Conservation (phyloP, 768 basidiomycete species). For the Leccinum incarnatum region DNA sequence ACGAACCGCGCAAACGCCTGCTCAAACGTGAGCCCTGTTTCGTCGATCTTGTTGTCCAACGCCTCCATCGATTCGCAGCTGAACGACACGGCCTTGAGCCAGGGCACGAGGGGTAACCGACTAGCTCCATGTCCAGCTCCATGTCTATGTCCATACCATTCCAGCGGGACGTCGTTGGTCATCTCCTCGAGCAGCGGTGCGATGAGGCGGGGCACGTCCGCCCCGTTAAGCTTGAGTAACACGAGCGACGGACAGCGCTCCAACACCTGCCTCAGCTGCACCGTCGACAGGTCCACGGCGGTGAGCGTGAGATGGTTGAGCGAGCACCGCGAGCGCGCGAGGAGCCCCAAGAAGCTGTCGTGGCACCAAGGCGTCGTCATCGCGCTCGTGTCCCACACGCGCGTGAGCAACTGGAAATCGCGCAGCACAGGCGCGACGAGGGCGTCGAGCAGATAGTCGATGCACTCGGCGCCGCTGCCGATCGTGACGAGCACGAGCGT, state of each 20-base stretch:
- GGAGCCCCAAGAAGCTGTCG: slow-evolving; percentile 26
- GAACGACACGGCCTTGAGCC: slow-evolving; percentile 30
- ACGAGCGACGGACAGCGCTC: slow-evolving; percentile 31
- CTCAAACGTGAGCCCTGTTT: slow-evolving; percentile 27
- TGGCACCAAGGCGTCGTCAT: slow-evolving; percentile 31
- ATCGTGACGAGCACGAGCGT: slow-evolving; percentile 33
- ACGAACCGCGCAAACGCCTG: slow-evolving; percentile 24
- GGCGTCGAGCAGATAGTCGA: slow-evolving; percentile 25
- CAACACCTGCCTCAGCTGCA: slow-evolving; percentile 23
- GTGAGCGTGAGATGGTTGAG: slow-evolving; percentile 32
- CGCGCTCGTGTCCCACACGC: slow-evolving; percentile 31
- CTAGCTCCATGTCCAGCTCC: neutral
- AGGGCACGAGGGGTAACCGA: slow-evolving; percentile 23
- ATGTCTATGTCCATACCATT: slow-evolving; percentile 5
- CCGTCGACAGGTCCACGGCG: slow-evolving; percentile 22
- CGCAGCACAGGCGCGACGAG: slow-evolving; percentile 23
- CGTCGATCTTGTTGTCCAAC: slow-evolving; percentile 21
- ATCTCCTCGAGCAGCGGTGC: slow-evolving; percentile 27
- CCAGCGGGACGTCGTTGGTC: slow-evolving; percentile 16
- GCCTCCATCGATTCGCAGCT: slow-evolving; percentile 29
- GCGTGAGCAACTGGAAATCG: slow-evolving; percentile 32
- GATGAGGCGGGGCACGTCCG: slow-evolving; percentile 19
- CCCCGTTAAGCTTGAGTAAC: slow-evolving; percentile 28
- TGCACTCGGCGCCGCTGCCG: slow-evolving; percentile 28
- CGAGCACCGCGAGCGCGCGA: slow-evolving; percentile 27